A percentile compares a stretch with the other conserved stretches of the same genome.
Conservation (phyloP, 2,329 filamentous ascomycete species). For the Emmonsiellopsis sp. region DNA sequence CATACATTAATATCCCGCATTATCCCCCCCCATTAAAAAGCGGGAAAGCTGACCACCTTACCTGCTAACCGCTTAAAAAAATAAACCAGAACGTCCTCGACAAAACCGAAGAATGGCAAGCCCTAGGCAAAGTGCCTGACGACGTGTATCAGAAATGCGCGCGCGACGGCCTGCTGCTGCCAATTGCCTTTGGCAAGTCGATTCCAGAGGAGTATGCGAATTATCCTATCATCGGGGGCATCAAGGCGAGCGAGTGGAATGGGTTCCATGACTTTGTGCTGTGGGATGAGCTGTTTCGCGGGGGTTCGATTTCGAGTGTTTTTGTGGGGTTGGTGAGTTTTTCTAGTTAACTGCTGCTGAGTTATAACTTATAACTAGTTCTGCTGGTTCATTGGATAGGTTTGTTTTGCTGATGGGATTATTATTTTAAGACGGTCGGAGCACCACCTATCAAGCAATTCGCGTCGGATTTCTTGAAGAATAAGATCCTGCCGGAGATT, state of each 20-base stretch:
- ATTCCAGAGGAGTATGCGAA: neutral
- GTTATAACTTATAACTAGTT: neutral
- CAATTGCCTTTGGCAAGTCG: conserved; percentile 2
- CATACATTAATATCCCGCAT: neutral
- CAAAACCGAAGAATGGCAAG: conserved; percentile 1
- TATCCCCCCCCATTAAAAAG: neutral
- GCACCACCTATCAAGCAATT: conserved; percentile 2
- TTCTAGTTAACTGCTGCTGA: too few species aligned
- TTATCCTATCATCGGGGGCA: conserved; percentile 1
- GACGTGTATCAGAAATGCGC: conserved; percentile 1
- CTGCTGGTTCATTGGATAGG: neutral
- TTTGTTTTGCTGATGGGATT: neutral
- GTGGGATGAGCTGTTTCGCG: conserved; percentile 3
- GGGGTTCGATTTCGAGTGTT: neutral
- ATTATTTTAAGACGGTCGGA: neutral
- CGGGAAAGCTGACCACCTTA: neutral
- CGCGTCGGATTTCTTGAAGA: neutral
- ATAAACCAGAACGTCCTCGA: neutral
- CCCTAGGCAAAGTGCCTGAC: neutral
- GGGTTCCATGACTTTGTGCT: conserved; percentile 2
- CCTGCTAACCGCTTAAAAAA: too few species aligned
- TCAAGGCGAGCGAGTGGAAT: conserved; percentile 3
- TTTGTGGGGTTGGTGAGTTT: conserved; percentile 1
- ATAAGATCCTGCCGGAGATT: conserved; percentile 1
- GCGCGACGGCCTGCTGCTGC: neutral